Base-by-base conservation (phyloP, 176 grass and related monocot genomes). In the Tuctoria greenei region DNA sequence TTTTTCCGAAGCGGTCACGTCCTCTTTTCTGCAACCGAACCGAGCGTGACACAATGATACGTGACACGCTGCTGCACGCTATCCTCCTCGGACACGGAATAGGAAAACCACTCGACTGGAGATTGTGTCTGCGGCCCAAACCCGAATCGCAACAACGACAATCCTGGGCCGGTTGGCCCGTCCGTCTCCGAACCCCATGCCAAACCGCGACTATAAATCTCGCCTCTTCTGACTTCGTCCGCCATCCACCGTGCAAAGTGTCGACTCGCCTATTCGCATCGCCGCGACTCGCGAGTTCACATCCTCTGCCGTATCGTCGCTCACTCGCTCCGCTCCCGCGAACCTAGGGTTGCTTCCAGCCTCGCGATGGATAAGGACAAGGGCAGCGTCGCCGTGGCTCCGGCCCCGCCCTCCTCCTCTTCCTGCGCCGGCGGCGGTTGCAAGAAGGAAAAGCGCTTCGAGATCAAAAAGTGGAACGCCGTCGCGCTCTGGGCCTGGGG, bases 391-490 rank as follows among this genome's bases (percentile, higher is more conserved):
- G 88, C 82, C 38, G 79, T 84, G 57, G 70, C 67, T 67, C 68
- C 41, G 18, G 24, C 76, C 16, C 77, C 83, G 31, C 31, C 31
- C 24, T 61, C 89, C 61, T 61, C 73, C 43, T 24, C 78, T 49
- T 26, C 66, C 35, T 40, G 86, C 17, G 50, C 74, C 37, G 69
- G 1, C 2, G 76, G 59, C 37, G 74, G 0, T 1, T 77, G 59
- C 4, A 99, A 88, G 87, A 95, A 92, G 76, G 61, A 35, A 15
- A 99, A 95, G 91, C 87, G 87, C 66, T 94, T 99, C 79, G 95
- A 99, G 80, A 90, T 99, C 61, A 99, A 99, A 73, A 99, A 99
- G 89, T 99, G 95, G 95, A 99, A 99, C 82, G 95, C 95, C 23
- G 91, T 99, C 82, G 63, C 95, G 70, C 95, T 99, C 69, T 99